phyloP scores from a whole-genome alignment of 768 basidiomycete species.

The Tylopilus sp. region DNA sequence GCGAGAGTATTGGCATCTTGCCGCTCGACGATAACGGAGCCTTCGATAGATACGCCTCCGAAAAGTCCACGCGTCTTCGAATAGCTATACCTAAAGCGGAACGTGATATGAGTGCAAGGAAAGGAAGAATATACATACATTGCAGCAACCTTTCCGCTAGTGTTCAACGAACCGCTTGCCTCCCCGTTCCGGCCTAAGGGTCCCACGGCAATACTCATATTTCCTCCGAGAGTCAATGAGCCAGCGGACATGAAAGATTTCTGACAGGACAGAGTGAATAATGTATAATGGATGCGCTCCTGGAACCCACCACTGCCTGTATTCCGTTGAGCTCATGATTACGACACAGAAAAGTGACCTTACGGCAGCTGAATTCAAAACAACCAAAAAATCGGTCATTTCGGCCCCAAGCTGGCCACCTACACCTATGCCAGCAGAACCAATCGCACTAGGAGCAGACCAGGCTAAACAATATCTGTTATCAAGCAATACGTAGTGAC shows the following conservation, averaged over 20 bases:
- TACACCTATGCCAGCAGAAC: conserved; percentile 85
- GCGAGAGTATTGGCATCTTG: conserved; percentile 90
- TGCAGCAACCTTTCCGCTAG: conserved; percentile 84
- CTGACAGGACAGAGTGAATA: conserved; percentile 33
- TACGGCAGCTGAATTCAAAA: conserved; percentile 80
- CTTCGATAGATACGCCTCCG: conserved; percentile 86
- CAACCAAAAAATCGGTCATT: conserved; percentile 88
- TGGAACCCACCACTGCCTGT: conserved; percentile 59
- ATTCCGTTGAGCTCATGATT: conserved; percentile 4
- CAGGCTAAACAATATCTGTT: conserved; percentile 61
- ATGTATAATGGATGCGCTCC: neutral
- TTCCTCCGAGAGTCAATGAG: conserved; percentile 85
- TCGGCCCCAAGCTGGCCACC: conserved; percentile 83
- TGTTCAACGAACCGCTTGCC: conserved; percentile 77
- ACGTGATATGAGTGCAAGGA: neutral
- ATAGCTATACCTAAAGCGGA: conserved; percentile 69
- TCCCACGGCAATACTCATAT: conserved; percentile 84
- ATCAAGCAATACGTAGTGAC: neutral
- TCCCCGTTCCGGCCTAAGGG: conserved; percentile 94
- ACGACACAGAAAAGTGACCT: conserved; percentile 24
- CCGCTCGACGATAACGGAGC: conserved; percentile 89
- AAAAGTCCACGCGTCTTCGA: conserved; percentile 92
- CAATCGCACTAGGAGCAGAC: conserved; percentile 95
- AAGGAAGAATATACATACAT: conserved; percentile 54
- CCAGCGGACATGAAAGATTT: conserved; percentile 94